Base-by-base conservation (phyloP, 139 green algal genomes). In the Penium margaritaceum region DNA sequence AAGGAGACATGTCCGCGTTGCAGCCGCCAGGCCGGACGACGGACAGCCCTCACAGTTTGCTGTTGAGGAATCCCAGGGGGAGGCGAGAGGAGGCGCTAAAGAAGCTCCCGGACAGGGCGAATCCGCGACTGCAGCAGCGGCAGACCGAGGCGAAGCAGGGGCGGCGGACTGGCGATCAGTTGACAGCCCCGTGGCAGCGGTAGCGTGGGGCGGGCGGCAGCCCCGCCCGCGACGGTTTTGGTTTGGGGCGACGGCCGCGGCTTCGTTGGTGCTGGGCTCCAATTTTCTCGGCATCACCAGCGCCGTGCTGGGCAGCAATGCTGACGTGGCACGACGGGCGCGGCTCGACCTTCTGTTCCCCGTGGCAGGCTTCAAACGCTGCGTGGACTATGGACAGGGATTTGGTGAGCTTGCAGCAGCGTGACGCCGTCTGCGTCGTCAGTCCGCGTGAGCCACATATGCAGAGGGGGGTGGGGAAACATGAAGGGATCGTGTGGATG, bases 271-370 rank as follows among this genome's bases (percentile, higher is more conserved):
- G 34, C 74, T 97, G 30, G 90, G 87, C 1, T 89, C 90, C 63
- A 97, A 97, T 72, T 84, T 97, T 6, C 72, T 84, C 12, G 87
- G 88, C 19, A 32, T 90, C 6, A 96, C 89, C 30, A 88, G 80
- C 53, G 63, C 19, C n/a, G 81, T 97, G 41, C 79, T 97, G 2
- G 54, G 72, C 19, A 70, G 90, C 19, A 87, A 93, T 69, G 82
- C 80, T 5, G 89, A 89, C 0, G 2, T 55, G 9, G 85, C 89
- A 2, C 69, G 57, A 4, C 44, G 36, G 35, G 53, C 86, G 14
- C 63, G 77, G 27, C 68, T 91, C 6, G 92, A 97, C 67, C 77
- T 87, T 2, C 53, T 97, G 0, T 81, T 93, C 2, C 91, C 91
- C 0, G 85, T 97, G 19, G 43, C 60, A 19, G 89, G 89, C 7